A percentile compares a stretch with the other conserved stretches of the same genome.
phyloP scores from a whole-genome alignment of 2,329 filamentous ascomycete genomes.

The Aotearoamyces nothofagi region DNA sequence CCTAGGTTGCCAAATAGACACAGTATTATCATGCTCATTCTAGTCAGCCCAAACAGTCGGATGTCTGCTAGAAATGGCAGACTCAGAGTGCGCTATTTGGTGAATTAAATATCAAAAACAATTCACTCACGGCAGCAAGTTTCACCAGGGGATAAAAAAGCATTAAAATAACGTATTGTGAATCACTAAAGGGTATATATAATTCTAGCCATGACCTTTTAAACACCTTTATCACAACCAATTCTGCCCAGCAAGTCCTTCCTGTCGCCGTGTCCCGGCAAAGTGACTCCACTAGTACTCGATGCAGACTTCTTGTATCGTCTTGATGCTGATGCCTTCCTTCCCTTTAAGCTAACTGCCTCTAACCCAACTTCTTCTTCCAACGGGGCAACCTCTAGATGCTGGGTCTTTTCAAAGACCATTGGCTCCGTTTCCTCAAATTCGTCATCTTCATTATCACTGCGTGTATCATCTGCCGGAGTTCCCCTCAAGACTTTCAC shows the following conservation, averaged over 20 bases:
- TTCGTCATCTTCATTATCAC: slow-evolving; percentile 57
- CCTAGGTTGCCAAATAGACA: too few relatives aligned
- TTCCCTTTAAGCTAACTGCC: slow-evolving; percentile 45
- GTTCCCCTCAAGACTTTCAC: slow-evolving; percentile 63
- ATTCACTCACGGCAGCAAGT: too few relatives aligned
- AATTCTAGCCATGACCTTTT: too few relatives aligned
- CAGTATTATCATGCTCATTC: too few relatives aligned
- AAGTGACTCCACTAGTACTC: slow-evolving; percentile 17
- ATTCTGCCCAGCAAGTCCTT: slow-evolving; percentile 21
- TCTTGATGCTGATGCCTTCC: slow-evolving; percentile 10
- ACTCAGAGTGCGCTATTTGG: too few relatives aligned
- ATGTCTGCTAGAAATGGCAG: too few relatives aligned
- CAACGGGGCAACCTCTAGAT: slow-evolving; percentile 24
- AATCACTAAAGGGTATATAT: not conserved
- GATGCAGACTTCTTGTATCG: slow-evolving; percentile 15
- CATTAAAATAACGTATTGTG: not conserved
- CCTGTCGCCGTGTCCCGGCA: slow-evolving; percentile 16
- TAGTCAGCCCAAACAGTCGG: too few relatives aligned
- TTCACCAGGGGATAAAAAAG: too few relatives aligned
- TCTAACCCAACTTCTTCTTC: slow-evolving; percentile 69
- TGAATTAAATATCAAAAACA: too few relatives aligned
- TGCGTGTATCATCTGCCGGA: slow-evolving; percentile 71
- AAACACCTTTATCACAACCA: slow-evolving; percentile 19
- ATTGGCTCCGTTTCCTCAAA: not conserved
- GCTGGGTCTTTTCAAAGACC: slow-evolving; percentile 3